phyloP scores from a whole-genome alignment of 345 rosid species.

The Cardamine occulta region DNA sequence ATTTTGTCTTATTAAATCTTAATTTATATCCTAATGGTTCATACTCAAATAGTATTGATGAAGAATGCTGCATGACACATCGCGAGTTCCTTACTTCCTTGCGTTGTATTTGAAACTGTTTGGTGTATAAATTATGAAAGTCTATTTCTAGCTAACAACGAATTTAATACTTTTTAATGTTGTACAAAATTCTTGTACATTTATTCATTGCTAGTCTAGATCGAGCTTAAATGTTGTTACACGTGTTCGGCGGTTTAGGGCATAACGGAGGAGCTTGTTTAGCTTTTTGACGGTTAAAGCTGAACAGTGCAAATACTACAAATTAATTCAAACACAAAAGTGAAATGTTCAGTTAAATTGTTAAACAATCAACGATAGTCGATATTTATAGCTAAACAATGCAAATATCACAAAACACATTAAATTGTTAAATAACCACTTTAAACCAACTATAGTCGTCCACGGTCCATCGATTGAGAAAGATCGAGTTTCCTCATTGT shows the following conservation, averaged over 20 bases:
- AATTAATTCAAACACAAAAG: background rate
- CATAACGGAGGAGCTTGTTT: background rate
- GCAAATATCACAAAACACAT: background rate
- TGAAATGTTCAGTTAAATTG: background rate
- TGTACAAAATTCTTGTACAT: too few relatives aligned
- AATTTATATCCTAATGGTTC: conserved; percentile 14
- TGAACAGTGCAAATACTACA: background rate
- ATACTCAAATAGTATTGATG: conserved; percentile 16
- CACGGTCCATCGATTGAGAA: background rate
- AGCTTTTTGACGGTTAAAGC: conserved; percentile 6
- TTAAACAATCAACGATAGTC: background rate
- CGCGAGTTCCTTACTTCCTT: conserved; percentile 7
- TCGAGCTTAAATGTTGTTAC: background rate
- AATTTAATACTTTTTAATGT: background rate
- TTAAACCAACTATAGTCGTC: background rate
- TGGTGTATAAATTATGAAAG: background rate
- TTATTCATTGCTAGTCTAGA: background rate
- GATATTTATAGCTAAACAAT: background rate
- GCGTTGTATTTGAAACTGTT: background rate
- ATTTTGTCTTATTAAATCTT: conserved; percentile 13
- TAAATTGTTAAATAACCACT: too few relatives aligned
- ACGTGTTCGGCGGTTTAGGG: background rate
- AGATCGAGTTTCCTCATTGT: background rate
- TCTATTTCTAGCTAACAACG: background rate
- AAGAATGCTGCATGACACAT: conserved; percentile 6